Base-by-base conservation (phyloP, 768 basidiomycete species). In the Boletus edulis region DNA sequence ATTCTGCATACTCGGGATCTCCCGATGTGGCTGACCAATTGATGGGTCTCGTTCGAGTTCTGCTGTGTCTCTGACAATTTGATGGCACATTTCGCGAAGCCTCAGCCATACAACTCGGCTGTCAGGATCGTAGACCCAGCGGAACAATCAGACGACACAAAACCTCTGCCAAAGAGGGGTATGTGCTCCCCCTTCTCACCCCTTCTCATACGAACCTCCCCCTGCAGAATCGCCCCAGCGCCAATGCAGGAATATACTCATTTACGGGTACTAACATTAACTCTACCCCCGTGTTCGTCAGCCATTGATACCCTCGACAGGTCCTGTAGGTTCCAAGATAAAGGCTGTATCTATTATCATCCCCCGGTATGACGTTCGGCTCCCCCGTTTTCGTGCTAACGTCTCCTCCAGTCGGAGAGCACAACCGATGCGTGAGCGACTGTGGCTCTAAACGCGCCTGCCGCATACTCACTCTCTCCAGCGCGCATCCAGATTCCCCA, bases 161-260 rank as follows among this genome's bases (percentile, higher is more conserved):
- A 78, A 65, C 61, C 73, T 44, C 66, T 74, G 24, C 66, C 72
- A 15, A 79, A 81, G 64, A 87, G 84, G 75, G 84, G 85, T 85
- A 63, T 66, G 77, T 78, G 20, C 20, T 17, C 14, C 2, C 31
- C 46, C 49, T 48, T 24, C 24, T 35, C 52, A 17, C 27, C 7
- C 5, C 7, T 40, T 52, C 53, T 45, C 50, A 44, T 46, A 50
- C 60, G 32, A 55, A 58, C 45, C 20, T 15, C 20, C 40, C 42
- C 14, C 42, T 40, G 40, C 65, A 89, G 87, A 90, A 73, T 77
- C 82, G 44, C 78, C 81, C 14, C 85, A 86, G 69, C 82, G 87
- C 50, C 88, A 94, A 65, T 97, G 94, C 73, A 85, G 90, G 67
- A 96, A 97, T 76, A 84, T 94, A 49, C 76, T 89, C 69, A 94